Conservation (phyloP, 495 filamentous ascomycete genomes). For the Emericellopsis terricola region DNA sequence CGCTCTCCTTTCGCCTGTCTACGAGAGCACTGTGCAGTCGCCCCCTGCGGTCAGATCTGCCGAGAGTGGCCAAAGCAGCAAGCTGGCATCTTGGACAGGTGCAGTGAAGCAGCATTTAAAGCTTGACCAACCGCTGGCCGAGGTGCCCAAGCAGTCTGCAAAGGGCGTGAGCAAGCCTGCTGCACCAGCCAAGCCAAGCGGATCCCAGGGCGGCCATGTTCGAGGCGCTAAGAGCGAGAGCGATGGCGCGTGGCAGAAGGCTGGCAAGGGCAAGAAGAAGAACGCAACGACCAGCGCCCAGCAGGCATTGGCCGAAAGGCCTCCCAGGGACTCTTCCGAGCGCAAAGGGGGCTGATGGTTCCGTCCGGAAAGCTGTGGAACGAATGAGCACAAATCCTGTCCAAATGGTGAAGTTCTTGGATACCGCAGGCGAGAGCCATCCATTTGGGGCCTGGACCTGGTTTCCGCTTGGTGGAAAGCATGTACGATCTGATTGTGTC, state of each 20-base stretch:
- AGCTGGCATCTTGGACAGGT: not conserved
- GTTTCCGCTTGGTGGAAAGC: no score
- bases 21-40: constrained; percentile 33
- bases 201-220: constrained; percentile 23
- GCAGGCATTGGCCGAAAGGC: constrained; percentile 23
- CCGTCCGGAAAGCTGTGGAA: no score
- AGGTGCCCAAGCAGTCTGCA: constrained; percentile 7
- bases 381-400: no score
- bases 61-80: constrained; percentile 4
- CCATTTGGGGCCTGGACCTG: no score
- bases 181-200: constrained; percentile 16
- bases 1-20: constrained; percentile 34
- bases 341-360: constrained; percentile 34
- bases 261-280: constrained; percentile 22
- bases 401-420: no score
- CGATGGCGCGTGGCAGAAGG: constrained; percentile 27
- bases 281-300: constrained; percentile 21
- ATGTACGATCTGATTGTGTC: no score
- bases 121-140: not conserved
- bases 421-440: no score
- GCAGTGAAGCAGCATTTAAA: not conserved
- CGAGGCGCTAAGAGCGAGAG: constrained; percentile 32
- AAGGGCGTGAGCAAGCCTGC: constrained; percentile 9
- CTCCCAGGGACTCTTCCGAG: constrained; percentile 30
- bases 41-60: constrained; percentile 21